Conservation (phyloP, 2,329 filamentous ascomycete genomes). For the Orbilia ellipsospora region DNA sequence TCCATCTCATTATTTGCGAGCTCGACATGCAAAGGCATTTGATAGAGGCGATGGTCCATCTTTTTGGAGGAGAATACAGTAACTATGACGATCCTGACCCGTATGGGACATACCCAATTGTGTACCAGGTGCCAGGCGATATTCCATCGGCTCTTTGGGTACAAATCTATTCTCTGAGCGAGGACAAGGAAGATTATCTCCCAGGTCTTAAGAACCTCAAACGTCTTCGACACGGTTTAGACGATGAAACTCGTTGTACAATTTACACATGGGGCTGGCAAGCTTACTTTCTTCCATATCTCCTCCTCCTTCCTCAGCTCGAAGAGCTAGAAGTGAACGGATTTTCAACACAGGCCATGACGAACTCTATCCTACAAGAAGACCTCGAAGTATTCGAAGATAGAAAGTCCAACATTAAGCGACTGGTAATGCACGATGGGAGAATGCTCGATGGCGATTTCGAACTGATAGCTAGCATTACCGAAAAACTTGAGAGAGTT, state of each 20-base stretch:
- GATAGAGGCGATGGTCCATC: neutral
- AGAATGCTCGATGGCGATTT: slow-evolving; percentile 18
- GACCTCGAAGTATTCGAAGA: neutral
- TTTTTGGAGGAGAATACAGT: slow-evolving; percentile 1
- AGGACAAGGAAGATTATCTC: slow-evolving; percentile 2
- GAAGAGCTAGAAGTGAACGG: slow-evolving; percentile 1
- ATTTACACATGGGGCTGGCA: slow-evolving; percentile 14
- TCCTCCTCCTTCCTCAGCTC: slow-evolving; percentile 17
- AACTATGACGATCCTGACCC: too few species aligned
- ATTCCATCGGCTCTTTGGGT: slow-evolving; percentile 8
- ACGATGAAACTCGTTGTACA: neutral
- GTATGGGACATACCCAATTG: neutral
- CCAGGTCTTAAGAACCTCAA: slow-evolving; percentile 6
- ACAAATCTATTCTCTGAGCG: slow-evolving; percentile 2
- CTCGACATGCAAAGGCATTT: neutral
- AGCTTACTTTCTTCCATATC: neutral
- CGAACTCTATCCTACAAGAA: neutral
- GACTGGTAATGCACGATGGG: slow-evolving; percentile 1
- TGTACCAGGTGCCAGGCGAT: neutral
- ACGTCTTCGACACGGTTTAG: neutral
- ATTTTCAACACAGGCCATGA: slow-evolving; percentile 14
- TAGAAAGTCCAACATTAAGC: slow-evolving; percentile 1
- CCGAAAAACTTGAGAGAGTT: neutral
- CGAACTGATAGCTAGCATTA: slow-evolving; percentile 5
- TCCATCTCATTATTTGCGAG: neutral